A percentile compares a stretch with the other conserved stretches of the same genome.
Conservation (phyloP, 1,139 yeast species). For the Hemisphaericaspora subhashii region DNA sequence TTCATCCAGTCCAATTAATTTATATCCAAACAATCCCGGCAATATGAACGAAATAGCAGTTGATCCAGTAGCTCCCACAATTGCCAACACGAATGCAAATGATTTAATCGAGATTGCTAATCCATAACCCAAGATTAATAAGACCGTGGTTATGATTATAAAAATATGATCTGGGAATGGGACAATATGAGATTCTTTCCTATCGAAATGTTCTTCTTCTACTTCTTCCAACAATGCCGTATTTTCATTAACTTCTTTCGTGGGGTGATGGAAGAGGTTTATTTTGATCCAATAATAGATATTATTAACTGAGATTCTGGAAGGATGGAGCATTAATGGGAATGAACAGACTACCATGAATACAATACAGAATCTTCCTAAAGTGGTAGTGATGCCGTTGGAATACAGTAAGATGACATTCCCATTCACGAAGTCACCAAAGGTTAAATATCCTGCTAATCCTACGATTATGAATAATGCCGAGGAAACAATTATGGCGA, state of each 20-base stretch:
- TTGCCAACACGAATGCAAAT: conserved; percentile 55
- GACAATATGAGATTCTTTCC: conserved; percentile 29
- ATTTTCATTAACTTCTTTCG: conserved; percentile 9
- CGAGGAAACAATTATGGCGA: conserved; percentile 48
- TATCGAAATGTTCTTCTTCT: conserved; percentile 13
- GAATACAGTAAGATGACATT: conserved; percentile 76
- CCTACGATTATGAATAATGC: conserved; percentile 41
- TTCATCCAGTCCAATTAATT: conserved; percentile 34
- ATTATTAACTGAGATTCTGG: conserved; percentile 81
- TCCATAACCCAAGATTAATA: conserved; percentile 45
- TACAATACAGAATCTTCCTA: conserved; percentile 77
- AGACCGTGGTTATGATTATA: conserved; percentile 42
- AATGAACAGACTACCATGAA: conserved; percentile 83
- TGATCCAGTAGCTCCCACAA: conserved; percentile 64
- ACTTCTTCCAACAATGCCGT: conserved; percentile 12
- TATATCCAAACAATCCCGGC: conserved; percentile 60
- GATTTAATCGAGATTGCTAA: conserved; percentile 49
- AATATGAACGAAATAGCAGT: conserved; percentile 58
- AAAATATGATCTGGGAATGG: conserved; percentile 55
- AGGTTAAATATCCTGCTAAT: conserved; percentile 44
- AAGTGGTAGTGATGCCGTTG: conserved; percentile 46
- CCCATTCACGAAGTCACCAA: conserved; percentile 54
- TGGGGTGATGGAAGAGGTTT: conserved; percentile 5
- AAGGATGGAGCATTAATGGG: conserved; percentile 93
- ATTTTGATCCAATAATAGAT: conserved; percentile 53